Conservation (phyloP, 176 grass and related monocot genomes). For the Puccinellia tenuiflora region DNA sequence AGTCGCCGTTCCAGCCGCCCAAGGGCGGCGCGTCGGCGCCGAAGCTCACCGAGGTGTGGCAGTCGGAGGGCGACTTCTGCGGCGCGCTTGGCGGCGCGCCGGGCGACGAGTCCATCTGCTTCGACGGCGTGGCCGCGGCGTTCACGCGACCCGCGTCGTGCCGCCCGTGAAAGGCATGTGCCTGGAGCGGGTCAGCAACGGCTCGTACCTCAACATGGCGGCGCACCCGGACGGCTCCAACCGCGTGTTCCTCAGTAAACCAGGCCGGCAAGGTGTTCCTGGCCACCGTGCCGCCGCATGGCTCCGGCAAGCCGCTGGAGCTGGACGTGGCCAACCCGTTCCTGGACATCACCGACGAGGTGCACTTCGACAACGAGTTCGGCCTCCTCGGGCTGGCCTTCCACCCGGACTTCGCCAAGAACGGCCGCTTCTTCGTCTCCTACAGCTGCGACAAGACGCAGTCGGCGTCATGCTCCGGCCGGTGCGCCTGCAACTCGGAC, state of each 20-base stretch:
- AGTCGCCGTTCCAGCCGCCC: constrained; percentile 52
- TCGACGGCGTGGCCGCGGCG: constrained; percentile 45
- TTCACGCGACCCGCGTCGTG: constrained; percentile 21
- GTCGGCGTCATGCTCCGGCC: constrained; percentile 58
- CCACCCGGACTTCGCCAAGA: constrained; percentile 64
- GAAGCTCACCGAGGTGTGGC: constrained; percentile 55
- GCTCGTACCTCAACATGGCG: constrained; percentile 70
- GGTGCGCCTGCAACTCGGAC: constrained; percentile 90
- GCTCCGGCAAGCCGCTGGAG: constrained; percentile 34
- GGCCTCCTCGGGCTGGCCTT: constrained; percentile 68
- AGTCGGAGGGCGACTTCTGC: constrained; percentile 61
- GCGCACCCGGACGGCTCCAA: constrained; percentile 78
- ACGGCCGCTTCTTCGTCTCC: constrained; percentile 89
- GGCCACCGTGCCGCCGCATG: constrained; percentile 50
- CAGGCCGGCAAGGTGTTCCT: constrained; percentile 72
- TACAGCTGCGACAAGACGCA: constrained; percentile 83
- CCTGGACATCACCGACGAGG: constrained; percentile 80
- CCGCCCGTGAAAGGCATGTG: constrained; percentile 62
- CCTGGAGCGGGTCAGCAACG: constrained; percentile 77
- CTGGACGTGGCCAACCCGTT: constrained; percentile 46
- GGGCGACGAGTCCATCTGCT: constrained; percentile 45
- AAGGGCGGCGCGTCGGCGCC: constrained; percentile 24
- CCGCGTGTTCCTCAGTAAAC: constrained; percentile 60
- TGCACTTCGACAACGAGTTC: constrained; percentile 54
- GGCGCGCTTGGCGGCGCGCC: constrained; percentile 40